Evolutionary conservation across 2,329 filamentous ascomycete genomes (phyloP).

Genomic region (Fusarium odoratissimum): DNA sequence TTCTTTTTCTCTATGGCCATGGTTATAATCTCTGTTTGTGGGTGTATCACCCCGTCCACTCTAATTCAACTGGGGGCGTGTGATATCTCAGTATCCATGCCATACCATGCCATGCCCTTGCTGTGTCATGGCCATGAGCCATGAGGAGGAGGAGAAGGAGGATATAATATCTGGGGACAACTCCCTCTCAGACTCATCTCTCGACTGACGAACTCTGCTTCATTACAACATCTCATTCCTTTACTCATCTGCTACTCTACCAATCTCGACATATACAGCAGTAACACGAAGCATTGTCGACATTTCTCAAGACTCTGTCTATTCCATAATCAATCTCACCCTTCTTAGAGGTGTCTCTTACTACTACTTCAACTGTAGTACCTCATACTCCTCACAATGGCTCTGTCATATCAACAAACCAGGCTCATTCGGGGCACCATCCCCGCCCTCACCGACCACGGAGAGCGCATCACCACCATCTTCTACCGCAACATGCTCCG

Average conservation of each 20-base stretch:
- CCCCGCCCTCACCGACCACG: slow-evolving; percentile 74
- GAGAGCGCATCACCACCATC: slow-evolving; percentile 73
- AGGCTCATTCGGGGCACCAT: slow-evolving; percentile 76
- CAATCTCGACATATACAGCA: not conserved
- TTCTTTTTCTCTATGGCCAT: slow-evolving; percentile 2
- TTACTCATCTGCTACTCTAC: not conserved
- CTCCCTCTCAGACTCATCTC: slow-evolving; percentile 1
- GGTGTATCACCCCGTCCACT: slow-evolving; percentile 22
- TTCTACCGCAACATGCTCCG: slow-evolving; percentile 78
- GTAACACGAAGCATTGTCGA: not conserved
- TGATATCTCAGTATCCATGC: slow-evolving; percentile 13
- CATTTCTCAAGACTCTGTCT: not conserved
- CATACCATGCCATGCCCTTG: slow-evolving; percentile 15
- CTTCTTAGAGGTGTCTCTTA: not conserved
- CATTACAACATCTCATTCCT: slow-evolving; percentile 7
- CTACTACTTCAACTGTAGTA: slow-evolving; percentile 6
- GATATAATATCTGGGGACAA: slow-evolving; percentile 43
- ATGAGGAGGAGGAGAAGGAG: not conserved
- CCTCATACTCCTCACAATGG: slow-evolving; percentile 43
- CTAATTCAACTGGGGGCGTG: slow-evolving; percentile 26
- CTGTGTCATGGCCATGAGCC: slow-evolving; percentile 12
- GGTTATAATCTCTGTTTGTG: slow-evolving; percentile 28
- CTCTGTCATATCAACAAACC: slow-evolving; percentile 66
- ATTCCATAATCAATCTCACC: not conserved
- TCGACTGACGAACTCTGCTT: slow-evolving; percentile 11